These are phyloP conservation scores for Bipolaris victoriae DNA, from an alignment of 2,329 filamentous ascomycete species.

Conservation along the genomic window DNA sequence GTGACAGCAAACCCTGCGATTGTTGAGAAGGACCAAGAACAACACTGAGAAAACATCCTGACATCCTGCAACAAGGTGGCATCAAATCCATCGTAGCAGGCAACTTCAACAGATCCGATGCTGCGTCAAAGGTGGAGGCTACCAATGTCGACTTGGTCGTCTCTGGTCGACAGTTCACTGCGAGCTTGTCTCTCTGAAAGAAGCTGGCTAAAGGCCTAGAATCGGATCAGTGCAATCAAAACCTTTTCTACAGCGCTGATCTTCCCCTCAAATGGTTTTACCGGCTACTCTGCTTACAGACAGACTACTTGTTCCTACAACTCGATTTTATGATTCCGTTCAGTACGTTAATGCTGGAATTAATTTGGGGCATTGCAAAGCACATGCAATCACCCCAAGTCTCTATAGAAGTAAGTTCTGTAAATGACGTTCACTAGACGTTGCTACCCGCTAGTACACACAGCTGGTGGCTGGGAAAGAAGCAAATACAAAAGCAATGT, in stretches of 20 bases:
- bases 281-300: conserved; percentile 49
- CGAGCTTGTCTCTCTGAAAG: conserved; percentile 55
- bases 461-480: background rate
- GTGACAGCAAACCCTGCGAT: conserved; percentile 55
- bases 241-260: conserved; percentile 53
- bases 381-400: background rate
- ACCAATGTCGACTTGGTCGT: conserved; percentile 49
- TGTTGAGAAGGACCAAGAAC: conserved; percentile 28
- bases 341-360: conserved; percentile 16
- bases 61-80: conserved; percentile 55
- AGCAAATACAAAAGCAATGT: background rate
- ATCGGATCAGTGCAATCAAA: conserved; percentile 51
- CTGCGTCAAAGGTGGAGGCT: conserved; percentile 57
- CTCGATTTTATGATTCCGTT: conserved; percentile 18
- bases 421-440: background rate
- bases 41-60: conserved; percentile 48
- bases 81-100: conserved; percentile 64
- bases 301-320: conserved; percentile 16
- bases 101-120: conserved; percentile 60
- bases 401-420: background rate
- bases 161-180: conserved; percentile 55
- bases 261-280: conserved; percentile 50
- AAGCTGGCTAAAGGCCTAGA: conserved; percentile 50
- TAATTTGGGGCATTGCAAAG: background rate
- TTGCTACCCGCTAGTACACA: background rate